Conservation (phyloP, 148 eudicot species). For the Nepenthes mirabilis region DNA sequence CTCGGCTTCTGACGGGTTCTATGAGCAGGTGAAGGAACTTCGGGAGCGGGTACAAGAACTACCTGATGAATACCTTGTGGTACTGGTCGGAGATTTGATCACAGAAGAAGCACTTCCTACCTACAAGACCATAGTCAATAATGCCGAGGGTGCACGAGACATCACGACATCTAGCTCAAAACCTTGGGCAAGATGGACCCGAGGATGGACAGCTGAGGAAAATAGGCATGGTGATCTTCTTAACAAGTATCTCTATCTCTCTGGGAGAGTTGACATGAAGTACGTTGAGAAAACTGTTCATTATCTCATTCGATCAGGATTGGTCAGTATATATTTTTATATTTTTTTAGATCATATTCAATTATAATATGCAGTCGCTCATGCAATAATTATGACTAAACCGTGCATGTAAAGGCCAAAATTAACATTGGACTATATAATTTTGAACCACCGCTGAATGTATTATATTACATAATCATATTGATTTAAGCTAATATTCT, state of each 20-base stretch:
- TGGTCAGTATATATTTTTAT: conserved; percentile 6
- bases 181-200: conserved; percentile 25
- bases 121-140: conserved; percentile 24
- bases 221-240: conserved; percentile 31
- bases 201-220: conserved; percentile 36
- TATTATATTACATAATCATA: no score
- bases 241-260: conserved; percentile 19
- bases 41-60: conserved; percentile 13
- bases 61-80: conserved; percentile 30
- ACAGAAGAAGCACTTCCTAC: conserved; percentile 38
- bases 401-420: no score
- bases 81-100: conserved; percentile 30
- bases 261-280: conserved; percentile 37
- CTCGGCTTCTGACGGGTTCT: conserved; percentile 14
- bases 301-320: conserved; percentile 24
- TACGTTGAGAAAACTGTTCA: conserved; percentile 26
- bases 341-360: no score
- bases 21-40: conserved; percentile 11
- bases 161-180: background rate
- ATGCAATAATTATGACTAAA: no score
- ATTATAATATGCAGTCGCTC: no score
- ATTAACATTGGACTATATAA: no score
- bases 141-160: conserved; percentile 18
- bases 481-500: no score
- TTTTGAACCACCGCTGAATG: no score